Evolutionary conservation across 2,329 filamentous ascomycete species (phyloP), one percentile per base, ranked within the genome.

Genomic region (Sarocladiaceae sp.): DNA sequence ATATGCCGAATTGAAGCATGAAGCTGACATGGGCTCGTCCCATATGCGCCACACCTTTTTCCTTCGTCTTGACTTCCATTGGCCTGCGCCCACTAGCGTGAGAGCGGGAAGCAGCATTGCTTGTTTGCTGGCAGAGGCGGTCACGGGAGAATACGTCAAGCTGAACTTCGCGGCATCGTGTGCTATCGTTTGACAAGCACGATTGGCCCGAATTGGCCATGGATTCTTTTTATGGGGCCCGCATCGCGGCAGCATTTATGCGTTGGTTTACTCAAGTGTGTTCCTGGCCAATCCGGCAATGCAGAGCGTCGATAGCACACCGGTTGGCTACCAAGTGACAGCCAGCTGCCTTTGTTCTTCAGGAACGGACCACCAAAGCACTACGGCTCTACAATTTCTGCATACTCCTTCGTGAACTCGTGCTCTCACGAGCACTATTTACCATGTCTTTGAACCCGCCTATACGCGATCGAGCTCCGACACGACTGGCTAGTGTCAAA

Each of bases 381-480:
- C 10, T 11, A 28, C 23, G 4, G 13, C 23, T 10, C 37, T 47
- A 17, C 18, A 18, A 36, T 18, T n/a, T n/a, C 25, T 44, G 40
- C 40, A 10, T 15, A 10, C 29, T 33, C 20, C 23, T 18, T 13
- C 40, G 15, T 29, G 31, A 22, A 39, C n/a, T 37, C 8, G 8
- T 37, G 6, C 12, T 28, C 28, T 26, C 18, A 3, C 18, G 10
- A 20, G 17, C 37, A 22, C 10, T 22, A 44, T 26, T 26, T 20
- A 8, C 20, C 58, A 70, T 70, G 67, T 64, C 67, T 29, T 58
- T 70, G 20, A 68, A 62, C 23, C 65, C 67, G 39, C 62, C 62
- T 5, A 50, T 66, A n/a, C 55, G 60, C 17, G 44, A 31, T 33
- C 44, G 33, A 4, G 17, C n/a, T 5, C 26, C 26, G n/a, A 4